phyloP scores from a whole-genome alignment of 352 stramenopile species.

The Phytophthora pluvialis region DNA sequence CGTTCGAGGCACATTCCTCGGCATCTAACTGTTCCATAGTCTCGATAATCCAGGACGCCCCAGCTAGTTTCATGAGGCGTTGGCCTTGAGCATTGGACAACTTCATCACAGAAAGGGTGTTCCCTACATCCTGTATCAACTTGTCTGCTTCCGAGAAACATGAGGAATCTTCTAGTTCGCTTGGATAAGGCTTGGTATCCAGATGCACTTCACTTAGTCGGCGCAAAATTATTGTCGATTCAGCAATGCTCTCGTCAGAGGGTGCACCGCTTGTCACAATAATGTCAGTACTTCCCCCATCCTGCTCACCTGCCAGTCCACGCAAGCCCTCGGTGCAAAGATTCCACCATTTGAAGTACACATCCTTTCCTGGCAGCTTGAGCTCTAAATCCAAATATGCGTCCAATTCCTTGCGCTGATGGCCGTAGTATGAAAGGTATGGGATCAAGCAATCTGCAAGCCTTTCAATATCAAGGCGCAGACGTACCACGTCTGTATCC shows the following conservation, averaged over 20 bases:
- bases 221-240: constrained; percentile 28
- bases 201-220: constrained; percentile 14
- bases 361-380: constrained; percentile 36
- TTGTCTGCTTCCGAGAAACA: constrained; percentile 21
- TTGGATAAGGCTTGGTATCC: neutral
- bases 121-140: constrained; percentile 26
- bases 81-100: constrained; percentile 69
- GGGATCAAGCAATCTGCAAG: constrained; percentile 40
- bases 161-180: constrained; percentile 1
- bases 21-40: constrained; percentile 19
- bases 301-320: constrained; percentile 6
- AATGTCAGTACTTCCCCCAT: constrained; percentile 1
- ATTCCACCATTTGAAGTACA: constrained; percentile 57
- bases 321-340: constrained; percentile 36
- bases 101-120: constrained; percentile 47
- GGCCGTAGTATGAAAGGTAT: constrained; percentile 48
- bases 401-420: constrained; percentile 45
- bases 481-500: constrained; percentile 41
- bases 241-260: constrained; percentile 26
- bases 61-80: constrained; percentile 55
- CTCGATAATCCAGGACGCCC: constrained; percentile 55
- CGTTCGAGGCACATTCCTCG: neutral
- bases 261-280: constrained; percentile 6
- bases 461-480: constrained; percentile 36
- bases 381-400: constrained; percentile 37